Evolutionary conservation across 2,329 filamentous ascomycete species (phyloP).

Genomic region (Triangularia setosa): DNA sequence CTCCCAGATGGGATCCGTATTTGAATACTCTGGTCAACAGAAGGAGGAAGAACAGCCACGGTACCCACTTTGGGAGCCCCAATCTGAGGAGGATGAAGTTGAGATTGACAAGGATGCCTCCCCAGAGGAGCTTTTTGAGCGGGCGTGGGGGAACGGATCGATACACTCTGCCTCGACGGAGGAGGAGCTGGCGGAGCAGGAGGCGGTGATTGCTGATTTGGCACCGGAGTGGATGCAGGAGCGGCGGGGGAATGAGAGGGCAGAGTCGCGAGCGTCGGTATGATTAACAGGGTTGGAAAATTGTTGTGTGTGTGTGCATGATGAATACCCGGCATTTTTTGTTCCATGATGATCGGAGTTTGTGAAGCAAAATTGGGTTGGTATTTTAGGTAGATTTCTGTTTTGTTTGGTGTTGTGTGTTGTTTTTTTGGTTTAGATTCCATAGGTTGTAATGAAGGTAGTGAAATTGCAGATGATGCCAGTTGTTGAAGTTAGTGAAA

Average conservation of each 20-base stretch:
- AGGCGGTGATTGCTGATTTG: slow-evolving; percentile 7
- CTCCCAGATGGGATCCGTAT: neutral
- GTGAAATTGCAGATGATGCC: too few relatives aligned
- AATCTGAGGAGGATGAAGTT: neutral
- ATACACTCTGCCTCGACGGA: neutral
- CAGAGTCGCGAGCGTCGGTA: neutral
- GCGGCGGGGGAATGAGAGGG: neutral
- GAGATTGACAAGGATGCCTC: neutral
- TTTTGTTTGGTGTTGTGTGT: neutral
- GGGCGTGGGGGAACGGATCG: neutral
- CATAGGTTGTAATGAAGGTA: too few relatives aligned
- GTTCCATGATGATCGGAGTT: slow-evolving; percentile 1
- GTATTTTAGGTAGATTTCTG: neutral
- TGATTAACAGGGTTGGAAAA: neutral
- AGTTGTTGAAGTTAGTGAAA: too few relatives aligned
- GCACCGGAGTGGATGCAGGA: slow-evolving; percentile 10
- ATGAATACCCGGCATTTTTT: neutral
- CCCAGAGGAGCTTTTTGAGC: slow-evolving; percentile 2
- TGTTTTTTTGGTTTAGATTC: neutral
- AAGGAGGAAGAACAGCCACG: neutral
- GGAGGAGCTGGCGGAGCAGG: slow-evolving; percentile 2
- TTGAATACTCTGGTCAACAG: neutral
- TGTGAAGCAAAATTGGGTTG: neutral
- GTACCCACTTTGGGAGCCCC: neutral
- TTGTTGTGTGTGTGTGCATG: neutral